These are phyloP conservation scores for Yamadazyma nakazawae DNA, from an alignment of 805 yeast genomes.

Conservation along the genomic window DNA sequence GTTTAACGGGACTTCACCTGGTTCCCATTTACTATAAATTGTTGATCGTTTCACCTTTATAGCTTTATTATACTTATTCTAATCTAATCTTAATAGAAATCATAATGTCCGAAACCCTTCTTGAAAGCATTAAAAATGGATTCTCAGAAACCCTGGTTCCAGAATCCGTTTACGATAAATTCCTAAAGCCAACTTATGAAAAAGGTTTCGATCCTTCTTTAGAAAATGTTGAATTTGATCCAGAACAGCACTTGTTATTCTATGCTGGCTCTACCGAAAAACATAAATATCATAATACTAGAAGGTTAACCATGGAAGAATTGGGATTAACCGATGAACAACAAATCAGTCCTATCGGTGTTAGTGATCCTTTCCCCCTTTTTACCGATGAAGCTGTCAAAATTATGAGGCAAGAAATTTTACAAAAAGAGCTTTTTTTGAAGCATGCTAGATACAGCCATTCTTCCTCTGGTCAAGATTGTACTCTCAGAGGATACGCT, in stretches of 20 bases:
- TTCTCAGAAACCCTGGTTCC: conserved; percentile 23
- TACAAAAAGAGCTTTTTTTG: conserved; percentile 44
- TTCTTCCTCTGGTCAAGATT: conserved; percentile 47
- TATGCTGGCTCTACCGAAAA: conserved; percentile 18
- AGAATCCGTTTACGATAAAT: conserved; percentile 28
- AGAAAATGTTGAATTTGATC: conserved; percentile 24
- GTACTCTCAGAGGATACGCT: conserved; percentile 50
- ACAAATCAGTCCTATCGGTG: conserved; percentile 55
- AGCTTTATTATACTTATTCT: not conserved
- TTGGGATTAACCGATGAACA: conserved; percentile 43
- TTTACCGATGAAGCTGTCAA: conserved; percentile 59
- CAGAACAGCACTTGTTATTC: conserved; percentile 28
- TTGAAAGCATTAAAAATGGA: conserved; percentile 33
- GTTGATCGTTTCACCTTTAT: not conserved
- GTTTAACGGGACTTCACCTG: not conserved
- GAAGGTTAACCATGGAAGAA: conserved; percentile 44
- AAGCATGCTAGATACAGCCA: conserved; percentile 42
- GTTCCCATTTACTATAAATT: not conserved
- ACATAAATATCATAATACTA: conserved; percentile 21
- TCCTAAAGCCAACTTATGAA: conserved; percentile 29
- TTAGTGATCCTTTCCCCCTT: conserved; percentile 56
- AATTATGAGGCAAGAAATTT: conserved; percentile 55
- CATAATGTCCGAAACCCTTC: not conserved
- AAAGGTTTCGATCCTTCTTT: conserved; percentile 5
- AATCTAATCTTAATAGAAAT: not conserved